A percentile compares a stretch with the other conserved stretches of the same genome.
Evolutionary conservation across 148 eudicot genomes (phyloP).

Genomic region (Tetragonia tetragonoides): DNA sequence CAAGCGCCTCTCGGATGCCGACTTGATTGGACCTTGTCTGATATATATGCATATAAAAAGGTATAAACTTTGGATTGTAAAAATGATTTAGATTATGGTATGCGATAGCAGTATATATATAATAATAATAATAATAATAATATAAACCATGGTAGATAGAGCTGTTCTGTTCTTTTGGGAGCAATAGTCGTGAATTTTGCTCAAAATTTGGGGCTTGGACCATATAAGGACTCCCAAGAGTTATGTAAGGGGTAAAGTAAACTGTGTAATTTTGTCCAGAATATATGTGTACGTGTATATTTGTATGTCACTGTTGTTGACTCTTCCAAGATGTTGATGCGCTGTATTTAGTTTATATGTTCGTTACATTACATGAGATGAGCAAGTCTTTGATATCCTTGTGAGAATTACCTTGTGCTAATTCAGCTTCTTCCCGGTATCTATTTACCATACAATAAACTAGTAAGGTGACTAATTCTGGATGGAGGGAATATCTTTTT

Average conservation of each 20-base stretch:
- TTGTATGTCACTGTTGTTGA: constrained; percentile 4
- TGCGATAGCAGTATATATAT: background rate
- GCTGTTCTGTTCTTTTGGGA: background rate
- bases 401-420: background rate
- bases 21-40: constrained; percentile 76
- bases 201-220: background rate
- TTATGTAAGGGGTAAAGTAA: too few relatives aligned
- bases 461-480: too few relatives aligned
- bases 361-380: background rate
- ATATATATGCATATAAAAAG: constrained; percentile 64
- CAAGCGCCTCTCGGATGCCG: constrained; percentile 71
- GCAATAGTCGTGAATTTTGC: constrained; percentile 15
- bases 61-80: constrained; percentile 69
- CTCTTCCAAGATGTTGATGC: constrained; percentile 8
- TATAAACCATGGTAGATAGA: background rate
- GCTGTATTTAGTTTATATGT: too few relatives aligned
- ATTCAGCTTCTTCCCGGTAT: too few relatives aligned
- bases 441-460: too few relatives aligned
- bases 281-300: constrained; percentile 17
- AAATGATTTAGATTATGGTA: constrained; percentile 47
- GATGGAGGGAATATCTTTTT: too few relatives aligned
- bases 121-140: background rate
- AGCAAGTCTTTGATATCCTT: background rate
- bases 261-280: background rate
- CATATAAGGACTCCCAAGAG: background rate